phyloP scores from a whole-genome alignment of 148 eudicot genomes.

The Camellia sinensis region DNA sequence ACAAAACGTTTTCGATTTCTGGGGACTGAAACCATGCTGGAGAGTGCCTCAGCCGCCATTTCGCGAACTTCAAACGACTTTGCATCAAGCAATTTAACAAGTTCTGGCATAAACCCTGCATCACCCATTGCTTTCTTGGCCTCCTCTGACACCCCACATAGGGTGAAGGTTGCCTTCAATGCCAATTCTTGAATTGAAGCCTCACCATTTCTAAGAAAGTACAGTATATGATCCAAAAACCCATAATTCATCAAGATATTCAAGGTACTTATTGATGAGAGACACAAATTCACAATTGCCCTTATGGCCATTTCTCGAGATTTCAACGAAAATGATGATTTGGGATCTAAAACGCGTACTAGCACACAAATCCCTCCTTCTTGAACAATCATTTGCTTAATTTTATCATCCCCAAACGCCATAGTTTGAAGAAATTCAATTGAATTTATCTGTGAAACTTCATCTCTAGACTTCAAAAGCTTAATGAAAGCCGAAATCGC shows the following conservation, averaged over 20 bases:
- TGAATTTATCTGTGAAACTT: conserved; percentile 42
- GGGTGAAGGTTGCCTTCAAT: conserved; percentile 54
- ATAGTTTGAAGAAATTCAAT: conserved; percentile 58
- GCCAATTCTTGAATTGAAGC: conserved; percentile 69
- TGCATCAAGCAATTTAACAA: conserved; percentile 64
- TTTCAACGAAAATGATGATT: conserved; percentile 42
- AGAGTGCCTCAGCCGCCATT: conserved; percentile 71
- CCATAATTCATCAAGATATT: conserved; percentile 45
- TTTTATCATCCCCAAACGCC: conserved; percentile 48
- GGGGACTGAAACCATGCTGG: conserved; percentile 45
- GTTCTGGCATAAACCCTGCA: conserved; percentile 67
- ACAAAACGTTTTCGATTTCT: conserved; percentile 72
- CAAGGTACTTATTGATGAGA: conserved; percentile 29
- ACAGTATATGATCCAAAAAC: conserved; percentile 56
- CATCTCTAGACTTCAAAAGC: conserved; percentile 56
- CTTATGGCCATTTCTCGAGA: conserved; percentile 53
- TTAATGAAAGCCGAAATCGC: conserved; percentile 42
- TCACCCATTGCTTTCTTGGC: conserved; percentile 83
- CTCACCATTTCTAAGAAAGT: conserved; percentile 63
- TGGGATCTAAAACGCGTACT: conserved; percentile 55
- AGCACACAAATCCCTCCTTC: conserved; percentile 55
- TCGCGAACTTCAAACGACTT: conserved; percentile 69
- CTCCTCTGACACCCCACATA: conserved; percentile 60
- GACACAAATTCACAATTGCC: conserved; percentile 57
- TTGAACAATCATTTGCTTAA: conserved; percentile 35